Percentiles rank a stretch among this genome's conserved stretches.
Conservation (phyloP, 148 eudicot species). For the Rhododendron henanense region DNA sequence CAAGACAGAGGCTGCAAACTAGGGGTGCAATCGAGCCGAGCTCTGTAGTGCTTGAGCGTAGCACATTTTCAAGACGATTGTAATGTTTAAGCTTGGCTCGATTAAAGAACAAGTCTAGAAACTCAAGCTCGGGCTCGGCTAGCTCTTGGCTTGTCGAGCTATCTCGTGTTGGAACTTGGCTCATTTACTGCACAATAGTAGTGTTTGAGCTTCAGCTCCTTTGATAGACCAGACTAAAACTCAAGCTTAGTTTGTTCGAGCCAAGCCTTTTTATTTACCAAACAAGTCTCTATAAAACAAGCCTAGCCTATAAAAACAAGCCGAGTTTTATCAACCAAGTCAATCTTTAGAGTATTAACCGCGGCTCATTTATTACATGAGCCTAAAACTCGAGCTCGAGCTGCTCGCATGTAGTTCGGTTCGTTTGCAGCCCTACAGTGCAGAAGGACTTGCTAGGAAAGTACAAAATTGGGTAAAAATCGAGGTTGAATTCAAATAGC, state of each 20-base stretch:
- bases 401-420: background rate
- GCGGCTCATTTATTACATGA: background rate
- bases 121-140: accelerated
- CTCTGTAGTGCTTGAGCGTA: background rate
- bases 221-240: too few species aligned
- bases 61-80: background rate
- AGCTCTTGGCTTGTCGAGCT: background rate
- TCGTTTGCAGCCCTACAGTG: background rate
- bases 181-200: too few species aligned
- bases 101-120: too few species aligned
- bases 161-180: background rate
- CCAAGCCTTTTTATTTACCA: background rate
- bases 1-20: background rate
- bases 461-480: too few species aligned
- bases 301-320: too few species aligned
- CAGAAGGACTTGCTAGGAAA: background rate
- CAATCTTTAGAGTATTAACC: too few species aligned
- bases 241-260: too few species aligned
- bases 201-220: background rate
- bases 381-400: background rate
- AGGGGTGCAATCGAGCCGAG: background rate
- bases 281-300: too few species aligned
- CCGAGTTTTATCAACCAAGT: too few species aligned
- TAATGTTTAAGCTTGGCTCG: too few species aligned
- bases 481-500: background rate